phyloP scores from a whole-genome alignment of 495 filamentous ascomycete genomes.

The Penicillium antarcticum region DNA sequence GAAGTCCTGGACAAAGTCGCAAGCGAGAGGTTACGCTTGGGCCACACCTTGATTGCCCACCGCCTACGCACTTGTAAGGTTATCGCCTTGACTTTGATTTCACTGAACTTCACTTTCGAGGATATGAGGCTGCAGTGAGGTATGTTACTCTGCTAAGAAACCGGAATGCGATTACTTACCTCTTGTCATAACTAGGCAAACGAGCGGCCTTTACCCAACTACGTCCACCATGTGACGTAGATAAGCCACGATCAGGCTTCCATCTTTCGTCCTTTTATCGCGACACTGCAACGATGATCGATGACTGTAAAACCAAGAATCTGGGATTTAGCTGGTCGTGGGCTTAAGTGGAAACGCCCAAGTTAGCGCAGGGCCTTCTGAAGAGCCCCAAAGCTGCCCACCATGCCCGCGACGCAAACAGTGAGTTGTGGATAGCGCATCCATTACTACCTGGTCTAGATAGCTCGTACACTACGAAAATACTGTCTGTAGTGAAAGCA shows the following conservation, averaged over 20 bases:
- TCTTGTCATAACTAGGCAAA: too few relatives aligned
- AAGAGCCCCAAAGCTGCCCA: constrained; percentile 69
- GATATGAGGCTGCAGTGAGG: too few relatives aligned
- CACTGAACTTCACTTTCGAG: neutral
- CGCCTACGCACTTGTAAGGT: constrained; percentile 15
- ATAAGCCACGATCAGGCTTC: constrained; percentile 74
- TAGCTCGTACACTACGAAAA: too few relatives aligned
- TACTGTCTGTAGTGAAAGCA: too few relatives aligned
- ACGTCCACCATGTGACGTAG: constrained; percentile 24
- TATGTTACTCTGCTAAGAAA: too few relatives aligned
- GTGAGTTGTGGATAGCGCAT: constrained; percentile 51
- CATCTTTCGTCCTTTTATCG: constrained; percentile 84
- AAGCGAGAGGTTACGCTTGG: constrained; percentile 40
- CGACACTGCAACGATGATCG: constrained; percentile 72
- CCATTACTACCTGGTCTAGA: too few relatives aligned
- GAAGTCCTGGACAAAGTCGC: constrained; percentile 29
- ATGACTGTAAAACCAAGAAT: constrained; percentile 84
- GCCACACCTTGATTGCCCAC: constrained; percentile 41
- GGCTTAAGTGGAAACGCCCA: too few relatives aligned
- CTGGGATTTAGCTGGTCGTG: constrained; percentile 67
- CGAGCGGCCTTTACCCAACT: too few relatives aligned
- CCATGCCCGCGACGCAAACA: constrained; percentile 84
- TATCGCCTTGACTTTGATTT: constrained; percentile 7
- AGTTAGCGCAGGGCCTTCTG: constrained; percentile 46
- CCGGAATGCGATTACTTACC: too few relatives aligned